These are phyloP conservation scores for Ogataea glucozyma DNA, from an alignment of 805 yeast genomes.

Conservation along the genomic window DNA sequence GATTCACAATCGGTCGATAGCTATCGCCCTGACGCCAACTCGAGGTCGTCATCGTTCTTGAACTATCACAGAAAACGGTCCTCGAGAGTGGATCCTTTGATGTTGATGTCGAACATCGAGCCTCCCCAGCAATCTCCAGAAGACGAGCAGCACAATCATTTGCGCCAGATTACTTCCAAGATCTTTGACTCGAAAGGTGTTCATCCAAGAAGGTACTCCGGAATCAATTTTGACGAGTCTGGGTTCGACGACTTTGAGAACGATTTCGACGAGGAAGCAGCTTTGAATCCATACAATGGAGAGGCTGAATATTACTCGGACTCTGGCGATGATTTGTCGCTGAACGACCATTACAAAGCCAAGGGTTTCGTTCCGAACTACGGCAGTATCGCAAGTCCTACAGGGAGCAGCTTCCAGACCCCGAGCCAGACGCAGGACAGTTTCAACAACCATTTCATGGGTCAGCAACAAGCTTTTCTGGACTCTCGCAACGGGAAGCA, in stretches of 20 bases:
- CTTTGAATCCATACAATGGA: slow-evolving; percentile 13
- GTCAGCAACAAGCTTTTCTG: slow-evolving; percentile 17
- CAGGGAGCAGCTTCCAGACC: slow-evolving; percentile 10
- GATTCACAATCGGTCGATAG: slow-evolving; percentile 10
- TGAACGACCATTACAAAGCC: slow-evolving; percentile 17
- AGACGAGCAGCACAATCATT: slow-evolving; percentile 23
- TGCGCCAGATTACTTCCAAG: slow-evolving; percentile 64
- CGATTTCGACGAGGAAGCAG: slow-evolving; percentile 40
- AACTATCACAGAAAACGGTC: slow-evolving; percentile 4
- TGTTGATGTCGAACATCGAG: slow-evolving; percentile 5
- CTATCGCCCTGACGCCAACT: slow-evolving; percentile 9
- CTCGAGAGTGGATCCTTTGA: slow-evolving; percentile 10
- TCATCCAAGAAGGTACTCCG: slow-evolving; percentile 71
- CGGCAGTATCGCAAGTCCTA: slow-evolving; percentile 19
- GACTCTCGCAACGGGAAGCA: slow-evolving; percentile 16
- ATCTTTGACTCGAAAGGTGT: slow-evolving; percentile 73
- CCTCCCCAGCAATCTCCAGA: slow-evolving; percentile 1
- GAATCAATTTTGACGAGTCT: slow-evolving; percentile 37
- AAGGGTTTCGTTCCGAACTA: slow-evolving; percentile 16
- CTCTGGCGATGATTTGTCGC: slow-evolving; percentile 29
- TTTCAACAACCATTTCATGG: slow-evolving; percentile 5
- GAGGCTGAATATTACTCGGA: slow-evolving; percentile 29
- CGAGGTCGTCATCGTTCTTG: slow-evolving; percentile 16
- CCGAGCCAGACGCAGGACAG: slow-evolving; percentile 12
- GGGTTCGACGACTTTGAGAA: slow-evolving; percentile 57